Percentiles rank a stretch among this genome's conserved stretches.
Conservation (phyloP, 495 filamentous ascomycete genomes). For the Tuber calosporum region DNA sequence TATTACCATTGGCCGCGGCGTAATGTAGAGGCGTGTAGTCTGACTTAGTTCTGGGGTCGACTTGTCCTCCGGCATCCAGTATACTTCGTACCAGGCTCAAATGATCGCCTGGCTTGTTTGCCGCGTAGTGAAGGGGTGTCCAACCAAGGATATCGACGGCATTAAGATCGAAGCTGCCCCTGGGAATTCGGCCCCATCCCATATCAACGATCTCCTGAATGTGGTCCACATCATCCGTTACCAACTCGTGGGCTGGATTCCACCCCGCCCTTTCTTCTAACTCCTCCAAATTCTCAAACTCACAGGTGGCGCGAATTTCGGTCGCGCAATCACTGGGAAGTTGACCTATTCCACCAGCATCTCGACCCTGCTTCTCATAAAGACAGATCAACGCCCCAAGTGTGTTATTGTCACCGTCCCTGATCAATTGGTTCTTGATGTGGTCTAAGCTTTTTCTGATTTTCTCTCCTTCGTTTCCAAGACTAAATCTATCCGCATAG, state of each 20-base stretch:
- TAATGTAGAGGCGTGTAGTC: slow-evolving; percentile 23
- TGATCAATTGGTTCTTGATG: not conserved
- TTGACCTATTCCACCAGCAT: not conserved
- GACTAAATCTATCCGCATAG: not conserved
- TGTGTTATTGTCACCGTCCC: not conserved
- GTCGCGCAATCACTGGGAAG: not conserved
- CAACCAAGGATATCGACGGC: slow-evolving; percentile 20
- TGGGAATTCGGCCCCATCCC: not conserved
- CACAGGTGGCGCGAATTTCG: not conserved
- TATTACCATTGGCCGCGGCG: slow-evolving; percentile 10
- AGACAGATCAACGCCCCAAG: not conserved
- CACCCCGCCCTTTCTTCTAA: not conserved
- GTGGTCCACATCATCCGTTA: not conserved
- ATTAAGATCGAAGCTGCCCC: not conserved
- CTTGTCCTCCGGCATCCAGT: slow-evolving; percentile 11
- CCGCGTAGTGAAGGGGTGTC: slow-evolving; percentile 28
- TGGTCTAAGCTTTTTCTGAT: not conserved
- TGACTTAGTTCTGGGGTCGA: not conserved
- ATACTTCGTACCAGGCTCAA: not conserved
- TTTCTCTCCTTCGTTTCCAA: not conserved
- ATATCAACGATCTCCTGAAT: not conserved
- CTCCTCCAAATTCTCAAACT: not conserved
- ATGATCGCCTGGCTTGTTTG: not conserved
- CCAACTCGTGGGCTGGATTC: not conserved
- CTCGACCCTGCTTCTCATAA: not conserved